Evolutionary conservation across 768 basidiomycete genomes (phyloP), one percentile per base, ranked within the genome.

Genomic region (Strobilomyces echinocephalus): DNA sequence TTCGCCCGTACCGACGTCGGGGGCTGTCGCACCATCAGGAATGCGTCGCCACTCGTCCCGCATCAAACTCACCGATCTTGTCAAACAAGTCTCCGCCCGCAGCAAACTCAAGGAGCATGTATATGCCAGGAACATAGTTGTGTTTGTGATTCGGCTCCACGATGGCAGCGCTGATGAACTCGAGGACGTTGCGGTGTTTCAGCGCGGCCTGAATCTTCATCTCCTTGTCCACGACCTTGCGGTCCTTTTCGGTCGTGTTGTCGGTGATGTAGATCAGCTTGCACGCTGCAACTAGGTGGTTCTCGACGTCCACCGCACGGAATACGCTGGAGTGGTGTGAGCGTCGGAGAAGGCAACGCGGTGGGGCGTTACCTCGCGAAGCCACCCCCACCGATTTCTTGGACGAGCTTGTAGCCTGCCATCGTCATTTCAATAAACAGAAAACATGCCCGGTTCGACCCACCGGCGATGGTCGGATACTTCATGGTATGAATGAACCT

Each of bases 61-160:
- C 1, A 39, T 45, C 12, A 59, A 46, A 69, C 87, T 40, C 63
- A 95, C 95, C 90, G 48, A 99, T 99, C 76, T 97, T 99, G 71
- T 99, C 97, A 68, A 99, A 99, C 31, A 99, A 72, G 69, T 98
- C 97, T 0, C 97, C 97, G 20, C 94, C 95, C 1, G 84, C 84
- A 0, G 95, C 97, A 33, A 95, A 74, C 68, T 98, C 97, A 63
- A 99, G 72, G 18, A 97, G 73, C 79, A 99, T 91, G 66, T 97
- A 99, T 20, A 93, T 79, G 0, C 89, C 95, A 0, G 92, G 88
- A 0, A 85, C 70, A 63, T 85, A 94, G 35, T 74, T 60, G 46
- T 75, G 66, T 34, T 72, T 72, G 39, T 81, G 79, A 55, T 83
- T 80, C 16, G 72, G 66, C 58, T 94, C 91, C 0, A 93, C 85